Base-by-base conservation (phyloP, 345 rosid genomes). In the Euphorbia lathyris region DNA sequence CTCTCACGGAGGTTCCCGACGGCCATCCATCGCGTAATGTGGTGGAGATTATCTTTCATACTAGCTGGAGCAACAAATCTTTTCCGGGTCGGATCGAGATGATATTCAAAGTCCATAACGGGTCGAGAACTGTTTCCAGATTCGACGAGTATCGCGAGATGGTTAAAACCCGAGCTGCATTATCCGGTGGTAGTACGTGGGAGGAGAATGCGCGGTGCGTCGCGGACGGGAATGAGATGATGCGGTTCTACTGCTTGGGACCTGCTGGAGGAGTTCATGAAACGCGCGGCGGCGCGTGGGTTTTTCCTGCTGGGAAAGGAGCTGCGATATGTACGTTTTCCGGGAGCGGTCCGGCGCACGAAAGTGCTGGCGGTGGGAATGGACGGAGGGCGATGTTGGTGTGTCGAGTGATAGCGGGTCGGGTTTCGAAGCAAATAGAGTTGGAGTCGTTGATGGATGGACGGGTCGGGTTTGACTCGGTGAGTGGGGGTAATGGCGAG, bases 201-300 rank as follows among this genome's bases (percentile, higher is more conserved):
- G 95, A 87, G 73, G 96, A 87, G 74, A 86, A 86, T 58, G 93
- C 90, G 13, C 78, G 99, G 80, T 91, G 96, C 71, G 79, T 82
- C 1, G 97, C 99, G 4, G 99, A 95, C 43, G 99, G 99, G 27
- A 95, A 95, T 74, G 99, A 95, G 84, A 87, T 91, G 55, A 95
- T 95, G 99, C 85, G 97, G 79, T 95, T 95, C 73, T 85, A 86
- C 25, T 88, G 91, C 71, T 68, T 87, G 63, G 99, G 99, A 2
- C 87, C 96, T n/a, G 82, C 87, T 3, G 80, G 77, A 2, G 72
- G 73, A 5, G 72, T 60, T 13, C 51, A 56, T 3, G 73, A 71
- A 17, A 59, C 47, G 2, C 61, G 74, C 16, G 68, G 80, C 9
- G 86, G 85, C 58, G 84, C 85, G 68, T 90, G 93, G 96, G 74